phyloP scores from a whole-genome alignment of 1,284 basidiomycete species.

The Ceratobasidium sp. region DNA sequence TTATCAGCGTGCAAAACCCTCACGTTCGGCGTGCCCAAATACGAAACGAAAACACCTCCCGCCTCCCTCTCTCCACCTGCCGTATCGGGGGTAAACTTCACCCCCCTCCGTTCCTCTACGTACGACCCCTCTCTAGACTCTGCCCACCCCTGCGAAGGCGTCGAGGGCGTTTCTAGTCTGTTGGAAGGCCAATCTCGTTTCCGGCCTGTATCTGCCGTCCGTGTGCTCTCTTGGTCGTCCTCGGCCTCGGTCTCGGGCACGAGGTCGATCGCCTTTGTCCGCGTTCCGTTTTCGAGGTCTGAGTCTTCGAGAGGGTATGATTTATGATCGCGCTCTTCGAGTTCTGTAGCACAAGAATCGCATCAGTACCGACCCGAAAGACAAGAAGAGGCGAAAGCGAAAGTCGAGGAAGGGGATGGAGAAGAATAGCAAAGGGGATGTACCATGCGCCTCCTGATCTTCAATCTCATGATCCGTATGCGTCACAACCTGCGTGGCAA shows the following conservation, averaged over 20 bases:
- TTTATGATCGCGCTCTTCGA: constrained; percentile 38
- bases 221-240: constrained; percentile 17
- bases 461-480: constrained; percentile 32
- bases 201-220: constrained; percentile 12
- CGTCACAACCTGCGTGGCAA: constrained; percentile 33
- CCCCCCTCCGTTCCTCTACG: constrained; percentile 9
- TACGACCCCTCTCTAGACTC: not conserved
- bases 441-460: constrained; percentile 39
- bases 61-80: constrained; percentile 1
- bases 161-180: not conserved
- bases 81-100: constrained; percentile 15
- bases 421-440: not conserved
- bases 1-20: constrained; percentile 20
- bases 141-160: constrained; percentile 17
- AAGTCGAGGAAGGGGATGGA: not conserved
- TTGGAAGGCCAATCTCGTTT: constrained; percentile 25
- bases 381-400: too few relatives aligned
- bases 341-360: not conserved
- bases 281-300: constrained; percentile 18
- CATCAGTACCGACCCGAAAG: not conserved
- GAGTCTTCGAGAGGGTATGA: constrained; percentile 2
- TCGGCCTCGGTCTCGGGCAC: constrained; percentile 3
- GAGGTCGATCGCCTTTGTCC: constrained; percentile 18
- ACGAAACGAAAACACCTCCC: constrained; percentile 24
- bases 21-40: constrained; percentile 27